Conservation (phyloP, 306 rosid genomes). For the Echinosophora koreensis region DNA sequence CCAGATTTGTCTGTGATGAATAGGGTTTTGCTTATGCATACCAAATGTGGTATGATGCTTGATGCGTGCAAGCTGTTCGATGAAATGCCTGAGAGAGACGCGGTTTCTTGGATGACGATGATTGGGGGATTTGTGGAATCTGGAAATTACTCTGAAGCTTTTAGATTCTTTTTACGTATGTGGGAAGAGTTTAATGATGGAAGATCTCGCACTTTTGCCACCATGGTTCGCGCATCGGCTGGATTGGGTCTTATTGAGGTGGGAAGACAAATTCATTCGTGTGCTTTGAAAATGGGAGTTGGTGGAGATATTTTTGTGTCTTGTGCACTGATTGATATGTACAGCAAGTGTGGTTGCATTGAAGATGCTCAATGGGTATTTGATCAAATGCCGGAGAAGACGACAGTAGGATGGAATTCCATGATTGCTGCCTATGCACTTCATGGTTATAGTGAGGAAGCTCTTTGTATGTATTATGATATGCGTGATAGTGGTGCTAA, state of each 20-base stretch:
- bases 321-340: constrained; percentile 88
- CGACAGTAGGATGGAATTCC: constrained; percentile 85
- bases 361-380: constrained; percentile 83
- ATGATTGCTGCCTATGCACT: constrained; percentile 90
- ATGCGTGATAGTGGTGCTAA: constrained; percentile 73
- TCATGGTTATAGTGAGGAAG: constrained; percentile 86
- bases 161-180: constrained; percentile 61
- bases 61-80: constrained; percentile 72
- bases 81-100: constrained; percentile 70
- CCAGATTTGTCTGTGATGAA: constrained; percentile 74
- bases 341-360: constrained; percentile 82
- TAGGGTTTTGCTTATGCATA: constrained; percentile 78
- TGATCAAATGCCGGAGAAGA: constrained; percentile 79
- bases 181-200: constrained; percentile 73
- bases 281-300: constrained; percentile 77
- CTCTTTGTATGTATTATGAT: constrained; percentile 68
- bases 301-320: constrained; percentile 64
- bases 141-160: constrained; percentile 70
- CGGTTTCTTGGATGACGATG: constrained; percentile 71
- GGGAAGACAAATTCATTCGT: constrained; percentile 81
- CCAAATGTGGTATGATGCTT: constrained; percentile 72
- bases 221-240: constrained; percentile 76
- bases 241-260: constrained; percentile 64
- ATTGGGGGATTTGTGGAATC: constrained; percentile 74
- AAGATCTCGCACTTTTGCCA: constrained; percentile 62